These are phyloP conservation scores for Solanum hybrid DNA, from an alignment of 305 asterid genomes.

Conservation along the genomic window DNA sequence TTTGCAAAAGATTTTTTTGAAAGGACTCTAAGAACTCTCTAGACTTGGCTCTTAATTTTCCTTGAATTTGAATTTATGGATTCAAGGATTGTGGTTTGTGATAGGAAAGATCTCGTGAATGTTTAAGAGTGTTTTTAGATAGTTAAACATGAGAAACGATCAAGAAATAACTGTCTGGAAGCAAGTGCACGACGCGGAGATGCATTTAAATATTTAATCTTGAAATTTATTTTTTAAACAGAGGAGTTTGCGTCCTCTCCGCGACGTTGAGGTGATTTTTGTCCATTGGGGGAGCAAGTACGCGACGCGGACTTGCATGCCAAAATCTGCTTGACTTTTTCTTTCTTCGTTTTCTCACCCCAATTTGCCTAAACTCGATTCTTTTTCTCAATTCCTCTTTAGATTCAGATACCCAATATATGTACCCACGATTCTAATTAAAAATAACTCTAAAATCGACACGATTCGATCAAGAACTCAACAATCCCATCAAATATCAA, in stretches of 20 bases:
- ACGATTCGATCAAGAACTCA: not conserved
- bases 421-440: not conserved
- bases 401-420: not conserved
- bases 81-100: not conserved
- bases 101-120: not conserved
- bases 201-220: not conserved
- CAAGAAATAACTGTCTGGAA: not conserved
- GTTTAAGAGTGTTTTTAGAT: not conserved
- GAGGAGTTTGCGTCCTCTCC: not conserved
- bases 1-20: not conserved
- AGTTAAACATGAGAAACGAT: not conserved
- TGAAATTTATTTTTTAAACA: too few species aligned
- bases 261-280: not conserved
- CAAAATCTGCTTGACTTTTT: not conserved
- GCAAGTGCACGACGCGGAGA: not conserved
- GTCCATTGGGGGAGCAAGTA: not conserved
- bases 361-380: too few species aligned
- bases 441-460: not conserved
- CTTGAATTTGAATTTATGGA: not conserved
- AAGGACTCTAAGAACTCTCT: not conserved
- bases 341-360: not conserved
- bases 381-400: not conserved
- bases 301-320: not conserved
- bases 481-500: not conserved
- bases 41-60: not conserved